phyloP scores from a whole-genome alignment of 345 rosid genomes.

The Bretschneidera sinensis region DNA sequence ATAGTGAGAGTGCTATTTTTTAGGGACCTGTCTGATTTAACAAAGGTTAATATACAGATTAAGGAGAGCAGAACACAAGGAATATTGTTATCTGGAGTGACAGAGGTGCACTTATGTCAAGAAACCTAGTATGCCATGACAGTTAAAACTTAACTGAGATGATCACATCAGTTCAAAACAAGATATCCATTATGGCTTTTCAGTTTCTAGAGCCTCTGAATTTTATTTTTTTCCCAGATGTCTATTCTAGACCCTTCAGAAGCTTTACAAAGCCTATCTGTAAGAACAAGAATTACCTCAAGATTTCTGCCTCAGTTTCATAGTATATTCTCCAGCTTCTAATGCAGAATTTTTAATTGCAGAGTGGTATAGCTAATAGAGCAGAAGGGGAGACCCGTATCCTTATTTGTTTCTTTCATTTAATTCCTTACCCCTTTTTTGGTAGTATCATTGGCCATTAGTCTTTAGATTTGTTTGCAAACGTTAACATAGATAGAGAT shows the following conservation, averaged over 20 bases:
- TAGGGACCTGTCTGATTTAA: constrained; percentile 79
- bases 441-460: too few species aligned
- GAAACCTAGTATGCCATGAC: too few species aligned
- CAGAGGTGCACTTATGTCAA: constrained; percentile 47
- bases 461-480: constrained; percentile 19
- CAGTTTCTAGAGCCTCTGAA: constrained; percentile 12
- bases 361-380: constrained; percentile 78
- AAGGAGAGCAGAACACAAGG: constrained; percentile 75
- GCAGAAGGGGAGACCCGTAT: constrained; percentile 96
- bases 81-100: constrained; percentile 59
- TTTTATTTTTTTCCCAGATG: constrained; percentile 37
- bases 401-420: constrained; percentile 22
- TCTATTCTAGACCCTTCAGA: constrained; percentile 39
- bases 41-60: constrained; percentile 78
- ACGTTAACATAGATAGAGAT: constrained; percentile 52
- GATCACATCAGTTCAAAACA: too few species aligned
- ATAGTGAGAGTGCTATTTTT: constrained; percentile 7
- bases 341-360: constrained; percentile 28
- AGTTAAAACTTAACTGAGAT: too few species aligned
- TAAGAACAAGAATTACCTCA: constrained; percentile 37
- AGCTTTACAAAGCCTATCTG: constrained; percentile 65
- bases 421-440: background rate
- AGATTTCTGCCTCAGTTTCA: constrained; percentile 8
- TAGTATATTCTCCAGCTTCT: constrained; percentile 20
- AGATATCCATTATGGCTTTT: too few species aligned